Evolutionary conservation across 495 filamentous ascomycete species (phyloP).

Genomic region (Xylaria bambusicola): DNA sequence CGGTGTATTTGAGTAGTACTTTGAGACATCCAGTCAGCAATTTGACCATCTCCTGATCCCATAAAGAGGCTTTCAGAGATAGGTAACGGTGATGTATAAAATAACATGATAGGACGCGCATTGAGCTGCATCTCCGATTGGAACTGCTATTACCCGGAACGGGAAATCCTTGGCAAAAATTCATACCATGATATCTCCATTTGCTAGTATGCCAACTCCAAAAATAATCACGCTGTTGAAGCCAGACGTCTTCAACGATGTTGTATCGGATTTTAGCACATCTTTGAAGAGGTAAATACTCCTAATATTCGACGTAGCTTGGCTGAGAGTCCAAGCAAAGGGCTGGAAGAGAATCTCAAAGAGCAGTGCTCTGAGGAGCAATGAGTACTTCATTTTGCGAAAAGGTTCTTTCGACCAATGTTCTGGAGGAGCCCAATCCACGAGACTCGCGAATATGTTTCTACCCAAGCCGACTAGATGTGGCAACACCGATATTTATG

Average conservation of each 20-base stretch:
- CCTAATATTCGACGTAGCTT: constrained; percentile 28
- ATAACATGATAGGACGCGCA: neutral
- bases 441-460: no score
- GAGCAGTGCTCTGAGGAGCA: constrained; percentile 25
- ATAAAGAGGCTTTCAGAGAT: no score
- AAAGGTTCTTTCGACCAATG: no score
- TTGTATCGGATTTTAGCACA: constrained; percentile 45
- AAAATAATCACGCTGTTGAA: constrained; percentile 47
- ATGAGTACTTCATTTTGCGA: constrained; percentile 19
- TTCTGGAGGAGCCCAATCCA: no score
- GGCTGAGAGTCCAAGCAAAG: constrained; percentile 17
- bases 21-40: neutral
- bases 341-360: constrained; percentile 28
- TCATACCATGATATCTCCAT: constrained; percentile 43
- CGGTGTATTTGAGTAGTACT: constrained; percentile 48
- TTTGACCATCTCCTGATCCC: no score
- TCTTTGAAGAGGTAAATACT: constrained; percentile 48
- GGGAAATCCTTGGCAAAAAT: neutral
- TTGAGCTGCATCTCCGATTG: neutral
- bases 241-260: constrained; percentile 38
- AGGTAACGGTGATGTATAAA: neutral
- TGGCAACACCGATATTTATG: neutral
- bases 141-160: neutral
- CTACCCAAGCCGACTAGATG: neutral
- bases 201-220: constrained; percentile 41